Evolutionary conservation across 83 land plant genomes (phyloP).

Genomic region (Picea mariana): DNA sequence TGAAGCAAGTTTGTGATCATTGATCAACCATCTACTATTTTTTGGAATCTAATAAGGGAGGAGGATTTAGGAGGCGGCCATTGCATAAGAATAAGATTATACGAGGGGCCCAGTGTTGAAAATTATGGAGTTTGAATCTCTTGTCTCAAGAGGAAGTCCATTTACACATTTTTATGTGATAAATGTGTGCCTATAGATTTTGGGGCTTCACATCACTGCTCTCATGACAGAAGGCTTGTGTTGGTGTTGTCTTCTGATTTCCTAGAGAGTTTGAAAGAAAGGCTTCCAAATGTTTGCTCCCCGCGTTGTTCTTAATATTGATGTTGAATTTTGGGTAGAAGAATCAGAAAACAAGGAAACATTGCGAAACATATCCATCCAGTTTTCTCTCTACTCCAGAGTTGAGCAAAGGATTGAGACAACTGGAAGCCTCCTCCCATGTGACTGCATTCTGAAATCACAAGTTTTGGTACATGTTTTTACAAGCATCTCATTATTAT

Average conservation of each 20-base stretch:
- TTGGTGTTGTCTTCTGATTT: background rate
- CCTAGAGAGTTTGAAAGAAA: conserved; percentile 8
- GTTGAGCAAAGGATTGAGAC: no score
- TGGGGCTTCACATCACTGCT: conserved; percentile 10
- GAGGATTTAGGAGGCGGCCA: background rate
- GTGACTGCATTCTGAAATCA: background rate
- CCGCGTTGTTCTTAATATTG: background rate
- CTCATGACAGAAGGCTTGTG: conserved; percentile 5
- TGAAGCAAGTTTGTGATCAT: background rate
- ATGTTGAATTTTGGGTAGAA: background rate
- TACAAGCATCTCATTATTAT: background rate
- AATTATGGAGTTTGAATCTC: background rate
- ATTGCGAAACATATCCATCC: background rate
- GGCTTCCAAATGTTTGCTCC: background rate
- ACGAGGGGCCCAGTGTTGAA: background rate
- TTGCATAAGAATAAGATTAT: background rate
- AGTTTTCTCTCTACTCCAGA: background rate
- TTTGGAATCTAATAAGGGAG: background rate
- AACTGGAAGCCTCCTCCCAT: no score
- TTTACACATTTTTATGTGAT: background rate
- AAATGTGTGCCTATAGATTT: background rate
- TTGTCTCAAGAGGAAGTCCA: background rate
- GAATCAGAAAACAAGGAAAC: conserved; percentile 10
- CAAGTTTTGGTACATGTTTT: background rate
- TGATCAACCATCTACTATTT: background rate